Percentiles rank a stretch among this genome's conserved stretches.
Evolutionary conservation across 441 rosid genomes (phyloP).

Genomic region (Rhodomyrtus psidioides): DNA sequence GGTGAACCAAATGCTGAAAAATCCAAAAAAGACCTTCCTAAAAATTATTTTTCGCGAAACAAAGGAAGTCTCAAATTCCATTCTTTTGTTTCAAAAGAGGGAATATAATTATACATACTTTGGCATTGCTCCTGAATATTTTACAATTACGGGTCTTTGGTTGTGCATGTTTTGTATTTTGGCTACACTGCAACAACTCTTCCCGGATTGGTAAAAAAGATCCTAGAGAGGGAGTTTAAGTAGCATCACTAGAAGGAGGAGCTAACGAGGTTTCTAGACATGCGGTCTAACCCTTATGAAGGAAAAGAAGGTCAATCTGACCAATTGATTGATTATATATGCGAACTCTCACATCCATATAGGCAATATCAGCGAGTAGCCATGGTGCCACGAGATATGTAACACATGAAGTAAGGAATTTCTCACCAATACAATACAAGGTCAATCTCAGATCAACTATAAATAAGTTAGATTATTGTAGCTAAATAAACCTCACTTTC

Average conservation of each 20-base stretch:
- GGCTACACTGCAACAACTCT: not conserved
- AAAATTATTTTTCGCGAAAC: too few species aligned
- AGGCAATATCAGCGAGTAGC: not conserved
- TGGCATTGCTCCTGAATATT: not conserved
- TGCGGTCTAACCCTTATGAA: not conserved
- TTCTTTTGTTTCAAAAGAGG: not conserved
- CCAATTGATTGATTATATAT: not conserved
- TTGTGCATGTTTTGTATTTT: not conserved
- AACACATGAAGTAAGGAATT: not conserved
- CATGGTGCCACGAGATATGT: not conserved
- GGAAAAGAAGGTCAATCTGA: not conserved
- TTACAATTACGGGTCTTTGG: not conserved
- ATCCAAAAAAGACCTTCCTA: too few species aligned
- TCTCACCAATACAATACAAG: not conserved
- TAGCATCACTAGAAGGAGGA: not conserved
- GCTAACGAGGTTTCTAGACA: not conserved
- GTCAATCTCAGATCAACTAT: not conserved
- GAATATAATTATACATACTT: not conserved
- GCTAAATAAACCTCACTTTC: not conserved
- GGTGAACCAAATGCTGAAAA: too few species aligned
- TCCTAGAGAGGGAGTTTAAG: not conserved
- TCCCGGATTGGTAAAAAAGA: not conserved
- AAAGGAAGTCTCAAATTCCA: not conserved
- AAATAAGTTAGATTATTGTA: not conserved
- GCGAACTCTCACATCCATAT: fast-evolving